Evolutionary conservation across 2,329 filamentous ascomycete species (phyloP).

Genomic region (Thielaviopsis ethacetica): DNA sequence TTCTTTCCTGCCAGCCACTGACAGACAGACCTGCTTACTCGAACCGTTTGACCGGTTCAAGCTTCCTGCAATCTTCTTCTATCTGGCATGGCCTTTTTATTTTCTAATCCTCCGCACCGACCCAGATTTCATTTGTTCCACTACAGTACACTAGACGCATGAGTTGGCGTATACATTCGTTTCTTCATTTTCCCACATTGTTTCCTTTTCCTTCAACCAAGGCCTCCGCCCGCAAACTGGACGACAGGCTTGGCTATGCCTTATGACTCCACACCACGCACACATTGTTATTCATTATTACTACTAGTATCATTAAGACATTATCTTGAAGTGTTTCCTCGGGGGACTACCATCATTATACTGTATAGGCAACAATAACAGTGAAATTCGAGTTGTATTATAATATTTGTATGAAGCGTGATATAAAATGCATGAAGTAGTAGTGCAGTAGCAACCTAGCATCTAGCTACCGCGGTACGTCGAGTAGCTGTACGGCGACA

Average conservation of each 20-base stretch:
- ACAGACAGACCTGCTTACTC: not conserved
- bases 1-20: not conserved
- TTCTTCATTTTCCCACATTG: not conserved
- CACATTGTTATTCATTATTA: too few species aligned
- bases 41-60: not conserved
- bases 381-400: too few species aligned
- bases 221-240: not conserved
- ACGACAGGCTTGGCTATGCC: too few species aligned
- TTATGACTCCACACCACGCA: too few species aligned
- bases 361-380: too few species aligned
- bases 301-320: too few species aligned
- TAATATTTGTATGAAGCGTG: too few species aligned
- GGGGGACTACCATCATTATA: too few species aligned
- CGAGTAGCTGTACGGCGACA: slow-evolving; percentile 67
- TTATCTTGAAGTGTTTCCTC: too few species aligned
- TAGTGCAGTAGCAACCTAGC: too few species aligned
- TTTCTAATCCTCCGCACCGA: not conserved
- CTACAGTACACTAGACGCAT: not conserved
- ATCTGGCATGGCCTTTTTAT: not conserved
- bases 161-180: not conserved
- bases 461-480: slow-evolving; percentile 60
- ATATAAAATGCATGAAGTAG: too few species aligned
- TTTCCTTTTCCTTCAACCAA: not conserved
- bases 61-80: too few species aligned
- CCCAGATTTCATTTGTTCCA: slow-evolving; percentile 1